phyloP scores from a whole-genome alignment of 192 early-diverging fungal genomes.

The Diversispora epigaea region DNA sequence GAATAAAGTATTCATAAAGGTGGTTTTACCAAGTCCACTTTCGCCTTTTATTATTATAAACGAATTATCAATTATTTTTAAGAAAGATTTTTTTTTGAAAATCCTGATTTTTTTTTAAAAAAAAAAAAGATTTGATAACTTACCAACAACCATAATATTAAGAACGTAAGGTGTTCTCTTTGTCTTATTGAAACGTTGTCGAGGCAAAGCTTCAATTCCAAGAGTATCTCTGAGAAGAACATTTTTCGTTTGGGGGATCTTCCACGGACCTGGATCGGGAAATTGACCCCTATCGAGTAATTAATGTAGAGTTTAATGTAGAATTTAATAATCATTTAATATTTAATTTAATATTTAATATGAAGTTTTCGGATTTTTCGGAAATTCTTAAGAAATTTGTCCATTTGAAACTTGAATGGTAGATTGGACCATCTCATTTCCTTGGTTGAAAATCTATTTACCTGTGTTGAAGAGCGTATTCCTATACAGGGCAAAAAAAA shows the following conservation, averaged over 20 bases:
- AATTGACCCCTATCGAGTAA: constrained; percentile 49
- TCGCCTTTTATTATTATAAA: constrained; percentile 60
- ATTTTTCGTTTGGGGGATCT: constrained; percentile 64
- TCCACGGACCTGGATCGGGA: constrained; percentile 85
- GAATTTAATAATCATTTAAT: background rate
- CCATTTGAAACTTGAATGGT: no score
- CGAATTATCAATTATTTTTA: no score
- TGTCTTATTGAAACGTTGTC: constrained; percentile 64
- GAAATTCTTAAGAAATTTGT: no score
- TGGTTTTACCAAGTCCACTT: constrained; percentile 98
- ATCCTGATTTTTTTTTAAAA: background rate
- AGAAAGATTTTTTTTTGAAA: background rate
- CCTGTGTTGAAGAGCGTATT: constrained; percentile 59
- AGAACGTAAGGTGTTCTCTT: constrained; percentile 78
- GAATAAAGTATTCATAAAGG: constrained; percentile 98
- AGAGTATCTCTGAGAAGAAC: constrained; percentile 54
- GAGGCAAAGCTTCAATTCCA: constrained; percentile 72
- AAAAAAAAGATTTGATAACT: constrained; percentile 20
- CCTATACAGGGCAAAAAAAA: constrained; percentile 33
- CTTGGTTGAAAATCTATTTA: constrained; percentile 30
- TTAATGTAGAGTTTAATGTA: background rate
- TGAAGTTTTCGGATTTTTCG: no score
- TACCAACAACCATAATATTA: constrained; percentile 95
- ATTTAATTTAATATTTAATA: no score
- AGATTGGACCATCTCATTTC: no score